These are phyloP conservation scores for Copromyces sp. DNA, from an alignment of 495 filamentous ascomycete genomes.

Conservation along the genomic window DNA sequence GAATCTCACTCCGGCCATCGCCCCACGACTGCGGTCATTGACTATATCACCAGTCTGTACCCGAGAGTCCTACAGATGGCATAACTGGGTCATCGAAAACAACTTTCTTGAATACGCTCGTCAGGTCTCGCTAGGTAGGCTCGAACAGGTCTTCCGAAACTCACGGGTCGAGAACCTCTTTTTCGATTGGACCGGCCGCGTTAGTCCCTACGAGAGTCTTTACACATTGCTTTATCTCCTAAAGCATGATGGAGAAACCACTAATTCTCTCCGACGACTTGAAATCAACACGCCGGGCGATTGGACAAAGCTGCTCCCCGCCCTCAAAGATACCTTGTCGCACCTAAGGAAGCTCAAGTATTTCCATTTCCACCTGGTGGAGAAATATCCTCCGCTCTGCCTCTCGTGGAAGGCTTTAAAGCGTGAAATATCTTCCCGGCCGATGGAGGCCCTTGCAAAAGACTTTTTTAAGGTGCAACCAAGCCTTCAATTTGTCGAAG, in stretches of 20 bases:
- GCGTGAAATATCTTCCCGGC: not conserved
- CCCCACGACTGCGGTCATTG: not conserved
- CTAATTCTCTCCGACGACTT: not conserved
- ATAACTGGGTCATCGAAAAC: not conserved
- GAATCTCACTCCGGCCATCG: not conserved
- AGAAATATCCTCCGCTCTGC: not conserved
- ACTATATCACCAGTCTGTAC: not conserved
- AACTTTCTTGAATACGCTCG: not conserved
- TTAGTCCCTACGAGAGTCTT: not conserved
- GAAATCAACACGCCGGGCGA: not conserved
- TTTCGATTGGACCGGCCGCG: not conserved
- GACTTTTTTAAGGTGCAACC: not conserved
- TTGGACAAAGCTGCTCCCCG: not conserved
- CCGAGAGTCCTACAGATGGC: not conserved
- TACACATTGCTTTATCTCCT: not conserved
- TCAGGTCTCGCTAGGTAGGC: not conserved
- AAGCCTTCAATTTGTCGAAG: not conserved
- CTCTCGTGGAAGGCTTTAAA: not conserved
- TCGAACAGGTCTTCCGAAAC: not conserved
- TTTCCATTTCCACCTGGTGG: not conserved
- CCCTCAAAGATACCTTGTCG: not conserved
- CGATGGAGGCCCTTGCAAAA: not conserved
- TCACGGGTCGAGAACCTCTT: not conserved
- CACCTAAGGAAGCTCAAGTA: not conserved
- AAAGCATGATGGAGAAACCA: not conserved